phyloP scores from a whole-genome alignment of 345 rosid species.

The Firmiana major region DNA sequence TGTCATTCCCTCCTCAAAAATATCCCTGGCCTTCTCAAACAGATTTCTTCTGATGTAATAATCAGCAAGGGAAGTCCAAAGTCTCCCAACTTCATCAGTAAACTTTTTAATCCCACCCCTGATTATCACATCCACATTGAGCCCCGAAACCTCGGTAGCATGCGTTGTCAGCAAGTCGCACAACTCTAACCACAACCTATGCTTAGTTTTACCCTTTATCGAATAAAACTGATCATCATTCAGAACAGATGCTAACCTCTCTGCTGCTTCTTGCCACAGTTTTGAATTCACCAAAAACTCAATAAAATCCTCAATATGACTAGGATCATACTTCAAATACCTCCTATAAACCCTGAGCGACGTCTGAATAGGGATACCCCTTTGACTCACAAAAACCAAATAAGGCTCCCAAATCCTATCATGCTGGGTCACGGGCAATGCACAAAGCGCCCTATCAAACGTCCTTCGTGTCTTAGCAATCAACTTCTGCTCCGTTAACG shows the following conservation, averaged over 20 bases:
- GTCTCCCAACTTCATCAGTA: slow-evolving; percentile 84
- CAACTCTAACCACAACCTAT: slow-evolving; percentile 85
- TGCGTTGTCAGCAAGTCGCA: slow-evolving; percentile 82
- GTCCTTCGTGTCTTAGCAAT: slow-evolving; percentile 56
- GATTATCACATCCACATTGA: slow-evolving; percentile 90
- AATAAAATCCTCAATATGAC: slow-evolving; percentile 82
- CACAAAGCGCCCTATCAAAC: slow-evolving; percentile 84
- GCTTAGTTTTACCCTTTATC: slow-evolving; percentile 85
- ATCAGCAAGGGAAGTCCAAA: slow-evolving; percentile 97
- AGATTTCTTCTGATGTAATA: slow-evolving; percentile 82
- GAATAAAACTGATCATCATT: slow-evolving; percentile 85
- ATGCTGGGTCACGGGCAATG: slow-evolving; percentile 86
- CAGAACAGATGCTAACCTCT: slow-evolving; percentile 83
- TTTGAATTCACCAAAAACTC: slow-evolving; percentile 79
- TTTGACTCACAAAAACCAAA: slow-evolving; percentile 79
- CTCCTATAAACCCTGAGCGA: slow-evolving; percentile 86
- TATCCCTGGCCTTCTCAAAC: slow-evolving; percentile 89
- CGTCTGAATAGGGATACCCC: slow-evolving; percentile 87
- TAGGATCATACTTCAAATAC: slow-evolving; percentile 92
- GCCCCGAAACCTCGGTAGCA: slow-evolving; percentile 79
- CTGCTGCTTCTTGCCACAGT: slow-evolving; percentile 91
- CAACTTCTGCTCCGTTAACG: slow-evolving; percentile 44
- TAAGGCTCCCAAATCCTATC: slow-evolving; percentile 92
- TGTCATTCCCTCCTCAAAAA: slow-evolving; percentile 95
- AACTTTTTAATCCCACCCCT: slow-evolving; percentile 96